Base-by-base conservation (phyloP, 257 asterid species). In the Penstemon barbatus region DNA sequence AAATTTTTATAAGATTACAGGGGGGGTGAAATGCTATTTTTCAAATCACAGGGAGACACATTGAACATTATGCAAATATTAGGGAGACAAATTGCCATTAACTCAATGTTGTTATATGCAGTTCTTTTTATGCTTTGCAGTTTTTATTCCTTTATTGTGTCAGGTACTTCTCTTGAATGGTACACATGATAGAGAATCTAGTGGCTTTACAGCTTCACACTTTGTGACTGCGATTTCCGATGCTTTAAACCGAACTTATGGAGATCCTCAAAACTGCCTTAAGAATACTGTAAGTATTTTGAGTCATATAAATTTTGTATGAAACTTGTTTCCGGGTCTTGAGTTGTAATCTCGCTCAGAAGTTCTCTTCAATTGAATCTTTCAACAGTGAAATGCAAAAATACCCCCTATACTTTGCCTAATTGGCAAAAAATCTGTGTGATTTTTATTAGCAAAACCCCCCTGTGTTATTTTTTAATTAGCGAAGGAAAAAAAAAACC, bases 151-250 rank as follows among this genome's bases (percentile, higher is more conserved):
- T 75, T 69, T 25, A n/a, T 53, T 50, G 53, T 75, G 19, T 49
- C 75, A 91, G 97, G 96, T 91, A 66, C 94, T 91, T 77, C 75
- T 91, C 65, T 84, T 91, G 82, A 91, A 89, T 65, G 91, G 95
- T 70, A 80, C 95, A 13, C 85, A 78, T 66, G 97, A 91, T 79
- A 84, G 97, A 70, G 97, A 91, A 79, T 85, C 97, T 55, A 64
- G 83, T 75, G 90, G 89, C 77, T 83, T 91, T 70, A 80, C 84
- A 54, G 97, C 97, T 75, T 87, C 95, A 63, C 74, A 89, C 84
- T 91, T 91, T 75, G 96, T 89, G 72, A 89, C 95, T 57, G 92
- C 97, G 39, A 87, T 91, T 61, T 71, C 97, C 0, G 93, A 85
- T 85, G 96, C 97, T 63, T 56, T 91, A 71, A 91, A 89, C 82